Base-by-base conservation (phyloP, 768 basidiomycete genomes). In the Russula ochroleuca region DNA sequence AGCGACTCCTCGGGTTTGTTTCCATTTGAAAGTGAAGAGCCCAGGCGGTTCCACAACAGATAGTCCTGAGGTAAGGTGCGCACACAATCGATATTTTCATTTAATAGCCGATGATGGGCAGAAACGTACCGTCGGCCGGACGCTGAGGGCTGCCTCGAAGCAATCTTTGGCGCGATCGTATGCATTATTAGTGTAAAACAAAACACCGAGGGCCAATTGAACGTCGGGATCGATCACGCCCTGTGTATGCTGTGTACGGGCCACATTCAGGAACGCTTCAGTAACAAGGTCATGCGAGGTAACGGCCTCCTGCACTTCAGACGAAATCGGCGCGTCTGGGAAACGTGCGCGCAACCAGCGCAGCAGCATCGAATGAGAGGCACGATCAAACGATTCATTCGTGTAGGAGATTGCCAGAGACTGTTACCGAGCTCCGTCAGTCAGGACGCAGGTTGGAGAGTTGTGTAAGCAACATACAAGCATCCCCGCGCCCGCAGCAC, bases 331-430 rank as follows among this genome's bases (percentile, higher is more conserved):
- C 65, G 80, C 78, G 23, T 76, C 78, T 10, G 84, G 88, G 74
- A 83, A 87, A 52, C 82, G 82, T 41, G 87, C 82, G 59, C 77
- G 76, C 55, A 98, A 78, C 91, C 93, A 98, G 37, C 88, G 88
- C 54, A 95, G 82, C 17, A 99, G 82, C 79, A 88, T 91, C 0
- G 85, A 77, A 71, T 96, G 85, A 3, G 95, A 89, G 8, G 87
- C 94, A 13, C 89, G 81, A 69, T 98, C 95, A 69, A 87, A 89
- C 0, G 85, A 84, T 75, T 98, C 96, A 70, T 98, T 99, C 37
- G 95, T 96, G 74, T 92, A 98, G 10, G 93, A 94, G 67, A 98
- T 94, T 1, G 96, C 94, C 38, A 98, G 83, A 7, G 94, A 94
- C 95, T 98, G 69, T 45, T 21, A 38, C 41, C 57, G 38, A 31